Evolutionary conservation across 2,329 filamentous ascomycete species (phyloP).

Genomic region (Aspergillus ochraceus): DNA sequence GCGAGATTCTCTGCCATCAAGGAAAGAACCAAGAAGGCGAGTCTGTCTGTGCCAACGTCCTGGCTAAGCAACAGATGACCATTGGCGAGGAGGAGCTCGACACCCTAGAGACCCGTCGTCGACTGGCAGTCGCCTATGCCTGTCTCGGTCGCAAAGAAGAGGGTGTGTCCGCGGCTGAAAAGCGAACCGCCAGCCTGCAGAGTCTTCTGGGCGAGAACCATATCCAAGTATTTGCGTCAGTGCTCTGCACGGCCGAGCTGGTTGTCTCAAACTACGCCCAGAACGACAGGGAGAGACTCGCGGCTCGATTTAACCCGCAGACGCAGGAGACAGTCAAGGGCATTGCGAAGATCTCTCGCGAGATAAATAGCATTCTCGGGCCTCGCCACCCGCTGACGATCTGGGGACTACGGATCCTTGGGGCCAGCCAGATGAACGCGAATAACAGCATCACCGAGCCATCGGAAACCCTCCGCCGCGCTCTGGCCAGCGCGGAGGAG

Average conservation of each 20-base stretch:
- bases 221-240: slow-evolving; percentile 22
- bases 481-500: slow-evolving; percentile 29
- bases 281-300: slow-evolving; percentile 4
- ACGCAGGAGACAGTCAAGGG: slow-evolving; percentile 19
- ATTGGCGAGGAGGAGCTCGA: slow-evolving; percentile 33
- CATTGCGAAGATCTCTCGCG: slow-evolving; percentile 18
- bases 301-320: slow-evolving; percentile 13
- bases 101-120: slow-evolving; percentile 30
- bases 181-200: slow-evolving; percentile 21
- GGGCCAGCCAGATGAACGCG: slow-evolving; percentile 19
- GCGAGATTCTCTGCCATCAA: slow-evolving; percentile 26
- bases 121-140: slow-evolving; percentile 25
- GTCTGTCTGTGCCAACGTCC: slow-evolving; percentile 31
- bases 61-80: slow-evolving; percentile 33
- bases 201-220: slow-evolving; percentile 29
- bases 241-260: slow-evolving; percentile 26
- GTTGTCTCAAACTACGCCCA: slow-evolving; percentile 21
- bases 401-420: slow-evolving; percentile 25
- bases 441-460: slow-evolving; percentile 20
- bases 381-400: slow-evolving; percentile 25
- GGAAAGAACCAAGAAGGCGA: slow-evolving; percentile 30
- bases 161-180: slow-evolving; percentile 23
- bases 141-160: slow-evolving; percentile 23
- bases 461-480: slow-evolving; percentile 31
- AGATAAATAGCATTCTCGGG: slow-evolving; percentile 22